Evolutionary conservation across 2,329 filamentous ascomycete genomes (phyloP), one percentile per base, ranked within the genome.

Genomic region (Botryotinia globosa): DNA sequence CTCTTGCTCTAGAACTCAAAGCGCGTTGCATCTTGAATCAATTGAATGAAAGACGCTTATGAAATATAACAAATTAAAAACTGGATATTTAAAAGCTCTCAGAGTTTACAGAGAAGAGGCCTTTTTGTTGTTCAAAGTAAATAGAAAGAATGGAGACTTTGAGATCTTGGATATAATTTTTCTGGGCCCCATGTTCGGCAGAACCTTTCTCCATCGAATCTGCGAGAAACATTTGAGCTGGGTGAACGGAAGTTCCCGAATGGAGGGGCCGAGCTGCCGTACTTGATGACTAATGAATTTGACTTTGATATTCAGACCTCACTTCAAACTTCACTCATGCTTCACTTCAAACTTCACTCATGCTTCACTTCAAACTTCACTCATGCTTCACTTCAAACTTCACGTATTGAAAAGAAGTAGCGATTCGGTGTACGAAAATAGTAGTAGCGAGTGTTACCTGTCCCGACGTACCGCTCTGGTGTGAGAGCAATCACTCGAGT

Each of bases 11-110:
- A 80, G 93, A 93, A 82, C 92, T 90, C 82, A 99, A 89, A 85
- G 94, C 94, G 85, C 96, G 93, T 89, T 99, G 96, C 96, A 99
- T 99, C 82, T 84, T 92, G 85, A 79, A 76, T 77, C 66, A 71
- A 74, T 72, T 75, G 62, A 74, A 77, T 74, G 59, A 76, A 73
- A 69, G 74, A 74, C 71, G 70, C 71, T 72, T 74, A 54, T 71
- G 71, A 65, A 73, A 73, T 75, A 39, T 72, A 77, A 78, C 73
- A 77, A 79, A 56, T 75, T 78, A 76, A 76, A 74, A 73, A 34
- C 74, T 70, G 66, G 32, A 44, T 67, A 29, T 72, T 56, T 32
- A 29, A 71, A 74, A 42, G 74, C 48, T 37, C 61, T 61, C 51
- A 65, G 39, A 45, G 37, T 74, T 44, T 65, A 62, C 0, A 71